These are phyloP conservation scores for Pholiota molesta DNA, from an alignment of 768 basidiomycete genomes.

Conservation along the genomic window DNA sequence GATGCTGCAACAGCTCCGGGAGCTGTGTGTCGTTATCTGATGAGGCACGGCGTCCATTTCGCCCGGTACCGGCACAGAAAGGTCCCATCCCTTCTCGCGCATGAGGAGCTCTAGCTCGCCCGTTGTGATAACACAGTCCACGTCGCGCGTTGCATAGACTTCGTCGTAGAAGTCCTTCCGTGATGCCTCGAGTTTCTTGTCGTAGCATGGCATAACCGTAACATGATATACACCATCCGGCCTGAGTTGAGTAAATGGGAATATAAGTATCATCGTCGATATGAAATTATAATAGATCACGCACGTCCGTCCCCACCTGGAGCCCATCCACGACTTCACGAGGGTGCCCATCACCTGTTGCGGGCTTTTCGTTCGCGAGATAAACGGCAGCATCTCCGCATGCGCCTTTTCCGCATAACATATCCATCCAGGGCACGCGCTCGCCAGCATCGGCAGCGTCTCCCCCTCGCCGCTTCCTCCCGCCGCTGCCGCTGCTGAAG, in stretches of 20 bases:
- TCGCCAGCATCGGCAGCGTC: slow-evolving; percentile 88
- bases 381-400: slow-evolving; percentile 89
- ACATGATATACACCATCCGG: slow-evolving; percentile 94
- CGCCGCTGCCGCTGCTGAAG: slow-evolving; percentile 18
- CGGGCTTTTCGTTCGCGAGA: slow-evolving; percentile 86
- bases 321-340: slow-evolving; percentile 87
- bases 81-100: slow-evolving; percentile 80
- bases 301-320: slow-evolving; percentile 67
- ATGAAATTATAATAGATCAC: slow-evolving; percentile 31
- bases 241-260: slow-evolving; percentile 38
- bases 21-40: slow-evolving; percentile 32
- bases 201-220: slow-evolving; percentile 98
- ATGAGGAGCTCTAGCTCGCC: slow-evolving; percentile 90
- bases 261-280: neutral
- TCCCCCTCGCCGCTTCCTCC: slow-evolving; percentile 22
- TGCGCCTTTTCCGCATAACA: slow-evolving; percentile 99
- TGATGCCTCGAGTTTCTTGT: slow-evolving; percentile 98
- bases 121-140: slow-evolving; percentile 97
- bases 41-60: slow-evolving; percentile 39
- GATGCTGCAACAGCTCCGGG: slow-evolving; percentile 77
- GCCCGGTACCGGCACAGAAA: slow-evolving; percentile 56
- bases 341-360: slow-evolving; percentile 94
- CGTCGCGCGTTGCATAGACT: slow-evolving; percentile 81
- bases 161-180: slow-evolving; percentile 91
- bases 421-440: slow-evolving; percentile 98